Base-by-base conservation (phyloP, 192 early-diverging fungal species). In the Diversispora epigaea region DNA sequence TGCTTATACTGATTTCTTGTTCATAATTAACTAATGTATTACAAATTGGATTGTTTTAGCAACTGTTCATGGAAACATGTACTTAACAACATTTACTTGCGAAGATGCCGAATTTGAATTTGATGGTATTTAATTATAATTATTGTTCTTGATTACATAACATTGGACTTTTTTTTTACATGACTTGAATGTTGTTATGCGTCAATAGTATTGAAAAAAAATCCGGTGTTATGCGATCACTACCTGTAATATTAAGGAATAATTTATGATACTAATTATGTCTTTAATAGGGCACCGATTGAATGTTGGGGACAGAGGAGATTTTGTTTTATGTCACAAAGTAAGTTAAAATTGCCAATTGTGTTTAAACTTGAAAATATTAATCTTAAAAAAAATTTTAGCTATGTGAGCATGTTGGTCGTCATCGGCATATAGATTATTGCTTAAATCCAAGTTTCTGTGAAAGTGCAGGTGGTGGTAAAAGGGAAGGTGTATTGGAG, bases 61-160 rank as follows among this genome's bases (percentile, higher is more conserved):
- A 15, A 66, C 61, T 67, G 62, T 65, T 49, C 76, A 81, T 44
- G 80, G 80, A 72, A 83, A 83, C 57, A 81, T 81, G 80, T 44
- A 52, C 12, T 47, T 80, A 39, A 82, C 80, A 25, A 62, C 57
- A 15, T 81, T 81, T 55, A 70, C 80, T 7, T 60, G 50, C 32
- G 50, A 67, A 47, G 80, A 81, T 5, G 81, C 72, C 6, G 79
- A 77, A 55, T 80, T 82, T 61, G 81, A 81, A 68, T 76, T 70
- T 70, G 68, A 70, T 56, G 68, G 68, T 70, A 40, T 8, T 15
- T 11, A 9, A 43, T 41, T 25, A 10, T 6, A 64, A 40, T 41
- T 39, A 43, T 7, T 14, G 14, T 15, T 15, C 14, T 41, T 64
- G 17, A n/a, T n/a, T n/a, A n/a, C n/a, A n/a, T n/a, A n/a, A n/a